These are phyloP conservation scores for Phytophthora parvispora DNA, from an alignment of 352 stramenopile genomes.

Conservation along the genomic window DNA sequence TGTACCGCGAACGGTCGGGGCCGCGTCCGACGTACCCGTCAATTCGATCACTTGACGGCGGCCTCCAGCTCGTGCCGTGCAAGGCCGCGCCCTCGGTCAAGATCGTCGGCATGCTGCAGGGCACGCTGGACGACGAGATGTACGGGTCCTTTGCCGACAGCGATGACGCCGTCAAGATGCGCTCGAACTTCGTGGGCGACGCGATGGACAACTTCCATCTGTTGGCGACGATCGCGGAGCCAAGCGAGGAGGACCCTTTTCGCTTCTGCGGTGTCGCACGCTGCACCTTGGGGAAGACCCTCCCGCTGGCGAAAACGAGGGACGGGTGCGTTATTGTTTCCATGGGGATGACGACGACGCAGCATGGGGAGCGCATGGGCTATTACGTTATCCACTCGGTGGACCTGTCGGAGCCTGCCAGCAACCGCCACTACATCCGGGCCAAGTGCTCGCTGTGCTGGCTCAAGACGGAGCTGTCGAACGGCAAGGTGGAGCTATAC, in stretches of 20 bases:
- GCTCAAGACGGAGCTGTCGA: constrained; percentile 44
- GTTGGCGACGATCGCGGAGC: constrained; percentile 47
- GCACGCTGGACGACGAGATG: constrained; percentile 54
- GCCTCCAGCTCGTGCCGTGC: constrained; percentile 31
- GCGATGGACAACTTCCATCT: constrained; percentile 49
- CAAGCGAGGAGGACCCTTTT: constrained; percentile 62
- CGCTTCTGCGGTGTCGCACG: constrained; percentile 60
- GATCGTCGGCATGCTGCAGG: constrained; percentile 48
- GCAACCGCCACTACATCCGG: constrained; percentile 33
- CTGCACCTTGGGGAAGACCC: constrained; percentile 41
- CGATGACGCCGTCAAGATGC: constrained; percentile 45
- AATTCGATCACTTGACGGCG: constrained; percentile 38
- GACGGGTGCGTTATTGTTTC: constrained; percentile 51
- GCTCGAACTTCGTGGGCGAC: constrained; percentile 37
- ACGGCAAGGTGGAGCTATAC: constrained; percentile 52
- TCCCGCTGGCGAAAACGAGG: constrained; percentile 47
- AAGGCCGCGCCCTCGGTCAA: constrained; percentile 45
- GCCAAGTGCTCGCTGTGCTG: constrained; percentile 55
- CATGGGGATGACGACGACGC: constrained; percentile 51
- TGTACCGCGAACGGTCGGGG: constrained; percentile 50
- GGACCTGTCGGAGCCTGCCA: constrained; percentile 46
- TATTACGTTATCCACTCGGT: constrained; percentile 67
- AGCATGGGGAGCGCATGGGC: constrained; percentile 55
- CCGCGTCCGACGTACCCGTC: constrained; percentile 40
- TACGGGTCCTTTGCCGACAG: constrained; percentile 64